Evolutionary conservation across 768 basidiomycete genomes (phyloP).

Genomic region (Lentinus brumalis): DNA sequence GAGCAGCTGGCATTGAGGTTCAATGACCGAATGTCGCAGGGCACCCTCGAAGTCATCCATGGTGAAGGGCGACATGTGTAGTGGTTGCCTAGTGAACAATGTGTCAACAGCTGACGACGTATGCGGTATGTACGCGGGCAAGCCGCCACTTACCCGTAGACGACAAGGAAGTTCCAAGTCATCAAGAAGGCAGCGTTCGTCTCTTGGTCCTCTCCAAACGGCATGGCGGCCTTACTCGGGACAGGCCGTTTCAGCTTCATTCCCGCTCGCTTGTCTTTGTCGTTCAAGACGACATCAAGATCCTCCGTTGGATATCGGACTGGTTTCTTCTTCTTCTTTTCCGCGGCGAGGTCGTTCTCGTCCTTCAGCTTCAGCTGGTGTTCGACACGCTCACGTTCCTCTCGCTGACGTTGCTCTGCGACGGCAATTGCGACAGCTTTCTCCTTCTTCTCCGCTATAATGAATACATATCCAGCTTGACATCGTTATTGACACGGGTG

Average conservation of each 20-base stretch:
- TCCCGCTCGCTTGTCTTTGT: slow-evolving; percentile 83
- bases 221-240: slow-evolving; percentile 61
- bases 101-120: neutral
- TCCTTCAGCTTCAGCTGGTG: slow-evolving; percentile 65
- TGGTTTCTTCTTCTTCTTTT: slow-evolving; percentile 88
- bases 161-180: slow-evolving; percentile 92
- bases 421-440: slow-evolving; percentile 32
- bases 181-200: slow-evolving; percentile 86
- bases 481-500: neutral
- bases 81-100: slow-evolving; percentile 62
- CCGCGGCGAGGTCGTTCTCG: slow-evolving; percentile 71
- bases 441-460: slow-evolving; percentile 12
- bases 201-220: slow-evolving; percentile 64
- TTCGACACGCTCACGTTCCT: slow-evolving; percentile 70
- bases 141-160: slow-evolving; percentile 74
- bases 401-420: slow-evolving; percentile 68
- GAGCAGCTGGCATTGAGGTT: slow-evolving; percentile 75
- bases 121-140: neutral
- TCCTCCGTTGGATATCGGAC: slow-evolving; percentile 94
- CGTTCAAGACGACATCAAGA: slow-evolving; percentile 75
- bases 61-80: slow-evolving; percentile 85
- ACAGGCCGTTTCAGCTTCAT: slow-evolving; percentile 66
- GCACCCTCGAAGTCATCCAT: slow-evolving; percentile 93
- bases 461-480: neutral
- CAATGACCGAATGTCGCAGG: slow-evolving; percentile 69